Evolutionary conservation across 2,329 filamentous ascomycete genomes (phyloP), one percentile per base, ranked within the genome.

Genomic region (Pseudogymnoascus sp.): DNA sequence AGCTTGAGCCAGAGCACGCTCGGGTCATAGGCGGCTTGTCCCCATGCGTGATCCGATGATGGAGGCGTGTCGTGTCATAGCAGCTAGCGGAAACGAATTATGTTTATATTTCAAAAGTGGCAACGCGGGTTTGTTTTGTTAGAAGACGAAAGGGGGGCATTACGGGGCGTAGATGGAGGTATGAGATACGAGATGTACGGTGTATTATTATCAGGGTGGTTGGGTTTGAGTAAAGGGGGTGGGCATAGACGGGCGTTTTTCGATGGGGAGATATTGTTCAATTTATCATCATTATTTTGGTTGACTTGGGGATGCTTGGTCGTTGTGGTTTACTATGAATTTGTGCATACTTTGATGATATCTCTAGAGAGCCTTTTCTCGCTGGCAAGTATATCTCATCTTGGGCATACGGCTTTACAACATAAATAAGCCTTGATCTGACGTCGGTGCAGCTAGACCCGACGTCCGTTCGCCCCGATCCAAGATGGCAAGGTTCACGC

Each of bases 1-100:
- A 63, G 67, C 2, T 62, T 75, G 25, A 74, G 70, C 62, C 70
- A 69, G 61, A 50, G 43, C n/a, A 50, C 43, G 43, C 43, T 50
- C 16, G 43, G 43, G 25, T 50, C 43, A 6, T 50, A 50, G 25
- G 18, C 4, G 14, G 43, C 5, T 14, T 50, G 43, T 50, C 14
- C 1, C 0, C 9, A 14, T 4, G 5, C 22, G 4, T 3, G 43
- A 6, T 11, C 22, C 5, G 43, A 50, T 30, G n/a, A 18, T 50
- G 22, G 22, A 25, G 22, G 22, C 18, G 18, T 18, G 18, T 14
- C 25, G 25, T 50, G 1, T 18, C 6, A 18, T 16, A n/a, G 25
- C n/a, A 18, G 25, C 2, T n/a, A n/a, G 43, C 1, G 43, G 43
- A 50, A 50, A 50, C 25, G 43, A 50, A 50, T 50, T 11, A 50